A percentile compares a stretch with the other conserved stretches of the same genome.
phyloP scores from a whole-genome alignment of 106 monocot genomes.

The Alisma plantagoaquatica region DNA sequence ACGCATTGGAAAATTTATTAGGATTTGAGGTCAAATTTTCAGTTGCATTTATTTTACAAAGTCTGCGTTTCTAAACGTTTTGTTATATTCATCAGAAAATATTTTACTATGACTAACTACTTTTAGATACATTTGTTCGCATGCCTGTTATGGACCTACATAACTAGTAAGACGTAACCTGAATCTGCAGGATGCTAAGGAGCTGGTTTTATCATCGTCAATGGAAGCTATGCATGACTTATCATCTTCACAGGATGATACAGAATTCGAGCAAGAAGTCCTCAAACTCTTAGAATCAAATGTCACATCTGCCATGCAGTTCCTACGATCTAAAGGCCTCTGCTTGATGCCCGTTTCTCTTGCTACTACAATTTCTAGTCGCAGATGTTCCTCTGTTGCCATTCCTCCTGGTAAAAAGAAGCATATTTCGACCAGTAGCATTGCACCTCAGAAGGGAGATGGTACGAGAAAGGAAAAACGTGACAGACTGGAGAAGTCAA shows the following conservation, averaged over 20 bases:
- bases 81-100: too few species aligned
- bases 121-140: too few species aligned
- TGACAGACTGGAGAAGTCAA: neutral
- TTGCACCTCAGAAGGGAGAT: neutral
- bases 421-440: neutral
- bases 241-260: constrained; percentile 27
- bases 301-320: constrained; percentile 63
- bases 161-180: too few species aligned
- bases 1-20: too few species aligned
- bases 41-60: too few species aligned
- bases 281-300: constrained; percentile 77
- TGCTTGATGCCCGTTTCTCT: constrained; percentile 92
- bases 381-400: constrained; percentile 35
- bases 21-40: too few species aligned
- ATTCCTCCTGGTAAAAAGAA: constrained; percentile 26
- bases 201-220: constrained; percentile 28
- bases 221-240: constrained; percentile 4
- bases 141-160: too few species aligned
- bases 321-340: constrained; percentile 77
- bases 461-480: neutral
- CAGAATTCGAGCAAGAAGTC: constrained; percentile 58
- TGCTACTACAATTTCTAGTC: constrained; percentile 62
- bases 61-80: too few species aligned
- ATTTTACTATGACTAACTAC: too few species aligned
- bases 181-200: constrained; percentile 23